phyloP scores from a whole-genome alignment of 2,329 filamentous ascomycete species.

The Rhinocladiella mackenziei region DNA sequence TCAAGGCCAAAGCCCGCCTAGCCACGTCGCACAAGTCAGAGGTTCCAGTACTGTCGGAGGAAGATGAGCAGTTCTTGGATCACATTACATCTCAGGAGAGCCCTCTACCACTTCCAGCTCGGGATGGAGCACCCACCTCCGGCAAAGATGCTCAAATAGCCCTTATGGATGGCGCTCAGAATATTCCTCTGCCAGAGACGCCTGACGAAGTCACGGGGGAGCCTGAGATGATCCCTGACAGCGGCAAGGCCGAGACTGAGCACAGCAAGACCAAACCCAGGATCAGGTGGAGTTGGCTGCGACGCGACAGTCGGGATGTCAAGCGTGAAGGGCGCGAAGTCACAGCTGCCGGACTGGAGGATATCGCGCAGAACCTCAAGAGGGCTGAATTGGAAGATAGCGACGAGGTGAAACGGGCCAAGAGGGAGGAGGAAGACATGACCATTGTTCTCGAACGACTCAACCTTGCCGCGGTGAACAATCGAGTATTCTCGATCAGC shows the following conservation, averaged over 20 bases:
- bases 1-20: slow-evolving; percentile 38
- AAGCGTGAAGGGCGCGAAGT: slow-evolving; percentile 34
- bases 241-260: slow-evolving; percentile 29
- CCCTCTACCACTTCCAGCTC: slow-evolving; percentile 42
- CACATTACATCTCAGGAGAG: slow-evolving; percentile 46
- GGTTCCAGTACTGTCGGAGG: slow-evolving; percentile 53
- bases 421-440: slow-evolving; percentile 68
- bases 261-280: slow-evolving; percentile 27
- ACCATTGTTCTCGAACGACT: slow-evolving; percentile 75
- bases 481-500: slow-evolving; percentile 79
- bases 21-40: slow-evolving; percentile 34
- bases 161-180: slow-evolving; percentile 44
- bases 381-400: slow-evolving; percentile 31
- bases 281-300: slow-evolving; percentile 39
- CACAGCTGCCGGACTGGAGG: slow-evolving; percentile 31
- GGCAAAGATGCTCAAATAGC: slow-evolving; percentile 45
- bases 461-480: slow-evolving; percentile 78
- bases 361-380: slow-evolving; percentile 32
- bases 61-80: slow-evolving; percentile 57
- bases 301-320: slow-evolving; percentile 36
- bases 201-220: slow-evolving; percentile 39
- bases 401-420: slow-evolving; percentile 42
- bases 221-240: slow-evolving; percentile 30
- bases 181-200: slow-evolving; percentile 48
- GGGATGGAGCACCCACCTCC: slow-evolving; percentile 25